These are phyloP conservation scores for Blastobotrys petasosporus DNA, from an alignment of 1,139 yeast genomes.

Conservation along the genomic window DNA sequence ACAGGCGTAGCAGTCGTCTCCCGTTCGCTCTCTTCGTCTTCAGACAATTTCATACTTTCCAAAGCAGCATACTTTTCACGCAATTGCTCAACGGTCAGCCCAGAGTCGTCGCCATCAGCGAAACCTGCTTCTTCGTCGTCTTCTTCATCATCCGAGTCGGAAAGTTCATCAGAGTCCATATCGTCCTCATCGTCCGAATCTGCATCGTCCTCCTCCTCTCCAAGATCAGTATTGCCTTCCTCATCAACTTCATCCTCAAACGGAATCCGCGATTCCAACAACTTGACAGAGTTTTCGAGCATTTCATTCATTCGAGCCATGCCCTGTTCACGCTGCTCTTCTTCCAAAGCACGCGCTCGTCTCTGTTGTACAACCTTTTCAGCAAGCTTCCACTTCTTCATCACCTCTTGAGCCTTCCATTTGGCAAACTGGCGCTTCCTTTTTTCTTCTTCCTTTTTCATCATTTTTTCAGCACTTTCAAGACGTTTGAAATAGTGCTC, in stretches of 20 bases:
- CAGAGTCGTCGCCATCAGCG: conserved; percentile 40
- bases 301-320: conserved; percentile 84
- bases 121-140: conserved; percentile 20
- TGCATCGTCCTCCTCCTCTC: conserved; percentile 23
- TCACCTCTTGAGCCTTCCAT: conserved; percentile 74
- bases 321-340: conserved; percentile 64
- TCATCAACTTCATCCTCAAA: conserved; percentile 29
- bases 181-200: conserved; percentile 21
- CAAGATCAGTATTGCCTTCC: conserved; percentile 23
- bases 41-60: conserved; percentile 28
- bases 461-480: conserved; percentile 83
- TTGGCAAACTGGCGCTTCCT: conserved; percentile 61
- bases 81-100: conserved; percentile 61
- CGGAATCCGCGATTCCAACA: conserved; percentile 76
- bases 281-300: conserved; percentile 84
- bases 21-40: conserved; percentile 8
- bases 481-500: conserved; percentile 82
- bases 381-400: conserved; percentile 87
- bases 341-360: conserved; percentile 33
- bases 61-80: conserved; percentile 56
- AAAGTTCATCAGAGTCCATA: conserved; percentile 23
- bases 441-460: conserved; percentile 53
- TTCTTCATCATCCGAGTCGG: conserved; percentile 32
- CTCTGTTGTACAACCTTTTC: conserved; percentile 62
- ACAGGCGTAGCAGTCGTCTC: conserved; percentile 26